Evolutionary conservation across 2,329 filamentous ascomycete genomes (phyloP).

Genomic region (Cadophora luteo-olivacea): DNA sequence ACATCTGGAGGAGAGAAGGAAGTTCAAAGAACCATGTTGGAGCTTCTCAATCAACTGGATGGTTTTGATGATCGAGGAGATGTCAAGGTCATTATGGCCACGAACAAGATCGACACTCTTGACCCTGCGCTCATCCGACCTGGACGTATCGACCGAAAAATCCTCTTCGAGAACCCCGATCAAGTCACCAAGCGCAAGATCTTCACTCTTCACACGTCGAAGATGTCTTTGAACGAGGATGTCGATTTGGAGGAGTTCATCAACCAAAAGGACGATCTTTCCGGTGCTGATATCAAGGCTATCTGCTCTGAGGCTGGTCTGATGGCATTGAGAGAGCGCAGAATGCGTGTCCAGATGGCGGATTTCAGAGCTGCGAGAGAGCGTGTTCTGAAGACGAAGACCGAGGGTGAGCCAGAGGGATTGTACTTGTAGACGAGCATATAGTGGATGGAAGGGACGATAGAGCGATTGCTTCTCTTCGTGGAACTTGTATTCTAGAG

Average conservation of each 20-base stretch:
- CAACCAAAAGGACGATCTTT: slow-evolving; percentile 96
- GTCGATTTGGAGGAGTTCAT: slow-evolving; percentile 99
- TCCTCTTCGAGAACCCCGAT: slow-evolving; percentile 72
- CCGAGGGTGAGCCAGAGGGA: slow-evolving; percentile 96
- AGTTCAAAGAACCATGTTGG: slow-evolving; percentile 97
- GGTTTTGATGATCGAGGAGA: slow-evolving; percentile 98
- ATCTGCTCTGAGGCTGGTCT: slow-evolving; percentile 98
- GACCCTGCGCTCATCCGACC: slow-evolving; percentile 96
- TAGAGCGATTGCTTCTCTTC: slow-evolving; percentile 36
- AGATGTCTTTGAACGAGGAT: slow-evolving; percentile 96
- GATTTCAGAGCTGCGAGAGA: slow-evolving; percentile 94
- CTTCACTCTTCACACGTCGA: slow-evolving; percentile 95
- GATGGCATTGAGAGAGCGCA: slow-evolving; percentile 89
- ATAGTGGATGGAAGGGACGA: slow-evolving; percentile 17
- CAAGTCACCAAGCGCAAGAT: slow-evolving; percentile 98
- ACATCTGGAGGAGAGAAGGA: slow-evolving; percentile 97
- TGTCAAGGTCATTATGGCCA: slow-evolving; percentile 99
- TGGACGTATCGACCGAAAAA: slow-evolving; percentile 98
- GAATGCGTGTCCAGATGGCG: slow-evolving; percentile 99
- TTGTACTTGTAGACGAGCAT: slow-evolving; percentile 83
- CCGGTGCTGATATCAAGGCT: slow-evolving; percentile 97
- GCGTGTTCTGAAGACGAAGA: slow-evolving; percentile 97
- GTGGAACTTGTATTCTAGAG: slow-evolving; percentile 41
- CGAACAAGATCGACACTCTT: slow-evolving; percentile 98
- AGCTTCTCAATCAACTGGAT: slow-evolving; percentile 96